Evolutionary conservation across 1,139 yeast genomes (phyloP), one percentile per base, ranked within the genome.

Genomic region (Starmera stellimalicola): DNA sequence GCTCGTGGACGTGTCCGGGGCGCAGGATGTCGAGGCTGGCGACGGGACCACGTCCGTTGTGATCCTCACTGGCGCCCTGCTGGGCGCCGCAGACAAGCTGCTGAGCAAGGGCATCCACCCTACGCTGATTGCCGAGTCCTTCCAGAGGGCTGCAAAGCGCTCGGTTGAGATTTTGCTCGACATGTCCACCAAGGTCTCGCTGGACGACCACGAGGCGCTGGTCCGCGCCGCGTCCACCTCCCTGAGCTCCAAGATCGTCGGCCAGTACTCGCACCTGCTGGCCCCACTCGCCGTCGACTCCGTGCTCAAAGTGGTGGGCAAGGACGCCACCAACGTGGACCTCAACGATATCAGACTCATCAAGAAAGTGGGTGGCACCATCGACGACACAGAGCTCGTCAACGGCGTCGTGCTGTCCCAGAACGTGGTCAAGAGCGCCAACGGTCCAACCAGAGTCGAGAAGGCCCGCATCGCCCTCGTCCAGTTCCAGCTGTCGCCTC

Each of bases 21-120:
- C 98, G 2, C 98, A 91, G 60, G 98, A 91, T 51, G 80, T 88
- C 24, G 99, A 88, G 57, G 97, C 98, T 16, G 99, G 99, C 37
- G 99, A 91, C 56, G 99, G 99, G 44, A 91, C 99, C 29, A 91
- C 99, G 0, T 79, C 96, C 2, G 98, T 91, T 26, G 98, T 94
- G 24, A 91, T 91, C 40, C 68, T 91, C 45, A 85, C 97, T 5
- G 98, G 99, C 20, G 91, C 96, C 7, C 64, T 91, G 35, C 67
- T 91, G 36, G 94, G 91, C 24, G 98, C 98, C 17, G 95, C 97
- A 35, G 98, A 93, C 49, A 77, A 81, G 54, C 67, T 91, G 41
- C 70, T 91, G 47, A 77, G 74, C 47, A 85, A 83, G 55, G 97
- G 97, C 9, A 85, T 91, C 45, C 98, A 91, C 58, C 99, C 99